These are phyloP conservation scores for Penicillium crustosum DNA, from an alignment of 2,329 filamentous ascomycete genomes.

Conservation along the genomic window DNA sequence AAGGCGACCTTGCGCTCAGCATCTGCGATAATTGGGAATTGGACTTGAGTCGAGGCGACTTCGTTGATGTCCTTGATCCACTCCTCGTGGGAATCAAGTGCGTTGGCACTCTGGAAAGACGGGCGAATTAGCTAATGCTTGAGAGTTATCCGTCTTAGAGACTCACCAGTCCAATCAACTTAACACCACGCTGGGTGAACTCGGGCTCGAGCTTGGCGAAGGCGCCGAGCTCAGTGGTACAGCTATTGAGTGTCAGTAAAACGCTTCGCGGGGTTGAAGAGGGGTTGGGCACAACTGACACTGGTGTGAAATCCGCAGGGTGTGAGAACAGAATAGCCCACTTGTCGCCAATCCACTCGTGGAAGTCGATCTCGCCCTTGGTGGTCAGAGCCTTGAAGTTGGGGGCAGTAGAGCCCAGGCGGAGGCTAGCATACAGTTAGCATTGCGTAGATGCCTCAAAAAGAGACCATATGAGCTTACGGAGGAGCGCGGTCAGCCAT, in stretches of 20 bases:
- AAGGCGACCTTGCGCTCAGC: slow-evolving; percentile 75
- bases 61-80: slow-evolving; percentile 90
- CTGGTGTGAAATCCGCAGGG: slow-evolving; percentile 78
- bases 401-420: slow-evolving; percentile 65
- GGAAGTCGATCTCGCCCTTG: slow-evolving; percentile 66
- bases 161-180: slow-evolving; percentile 77
- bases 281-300: background rate
- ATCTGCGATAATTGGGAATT: slow-evolving; percentile 80
- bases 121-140: background rate
- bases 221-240: slow-evolving; percentile 92
- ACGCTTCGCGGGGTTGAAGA: background rate
- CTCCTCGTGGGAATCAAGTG: slow-evolving; percentile 72
- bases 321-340: slow-evolving; percentile 73
- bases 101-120: slow-evolving; percentile 66
- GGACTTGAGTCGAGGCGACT: slow-evolving; percentile 64
- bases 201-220: slow-evolving; percentile 90
- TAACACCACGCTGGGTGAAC: slow-evolving; percentile 82
- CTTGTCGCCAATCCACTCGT: slow-evolving; percentile 68
- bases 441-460: background rate
- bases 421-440: slow-evolving; percentile 48
- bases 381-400: slow-evolving; percentile 71
- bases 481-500: slow-evolving; percentile 48
- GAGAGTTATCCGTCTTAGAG: background rate
- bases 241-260: slow-evolving; percentile 39
- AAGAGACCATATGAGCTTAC: slow-evolving; percentile 32